These are phyloP conservation scores for Neurospora tetraspora DNA, from an alignment of 495 filamentous ascomycete genomes.

Conservation along the genomic window DNA sequence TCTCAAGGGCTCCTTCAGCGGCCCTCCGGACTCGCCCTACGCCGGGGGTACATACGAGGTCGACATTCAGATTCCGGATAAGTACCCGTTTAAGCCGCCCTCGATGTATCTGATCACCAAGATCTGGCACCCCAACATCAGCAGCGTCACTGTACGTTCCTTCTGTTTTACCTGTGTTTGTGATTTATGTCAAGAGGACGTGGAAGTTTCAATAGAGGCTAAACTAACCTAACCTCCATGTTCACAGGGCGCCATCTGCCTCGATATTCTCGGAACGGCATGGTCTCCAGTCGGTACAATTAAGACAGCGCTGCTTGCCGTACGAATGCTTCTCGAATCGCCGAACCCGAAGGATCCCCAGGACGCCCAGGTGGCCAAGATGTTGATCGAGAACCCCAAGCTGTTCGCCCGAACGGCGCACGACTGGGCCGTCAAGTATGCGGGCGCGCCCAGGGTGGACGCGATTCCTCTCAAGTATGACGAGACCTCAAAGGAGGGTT, in stretches of 20 bases:
- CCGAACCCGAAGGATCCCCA: constrained; percentile 96
- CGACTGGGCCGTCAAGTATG: constrained; percentile 82
- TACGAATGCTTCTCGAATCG: constrained; percentile 85
- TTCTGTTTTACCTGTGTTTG: neutral
- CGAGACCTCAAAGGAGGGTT: neutral
- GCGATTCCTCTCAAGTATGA: constrained; percentile 8
- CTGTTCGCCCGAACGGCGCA: constrained; percentile 75
- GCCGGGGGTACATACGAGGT: constrained; percentile 77
- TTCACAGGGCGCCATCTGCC: constrained; percentile 83
- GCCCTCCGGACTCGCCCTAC: constrained; percentile 89
- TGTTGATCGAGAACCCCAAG: constrained; percentile 70
- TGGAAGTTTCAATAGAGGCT: neutral
- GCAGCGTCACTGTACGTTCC: constrained; percentile 75
- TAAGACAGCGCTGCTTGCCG: constrained; percentile 84
- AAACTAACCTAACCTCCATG: neutral
- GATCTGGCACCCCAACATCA: constrained; percentile 97
- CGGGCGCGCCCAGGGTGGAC: constrained; percentile 56
- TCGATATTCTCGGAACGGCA: constrained; percentile 79
- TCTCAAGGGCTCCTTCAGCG: constrained; percentile 71
- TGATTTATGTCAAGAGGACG: neutral
- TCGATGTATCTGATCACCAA: constrained; percentile 89
- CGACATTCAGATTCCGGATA: constrained; percentile 76
- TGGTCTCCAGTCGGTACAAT: constrained; percentile 96
- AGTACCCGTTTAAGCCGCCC: constrained; percentile 91
- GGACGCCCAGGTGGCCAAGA: constrained; percentile 88